Evolutionary conservation across 2,329 filamentous ascomycete genomes (phyloP).

Genomic region (Cercospora janseana): DNA sequence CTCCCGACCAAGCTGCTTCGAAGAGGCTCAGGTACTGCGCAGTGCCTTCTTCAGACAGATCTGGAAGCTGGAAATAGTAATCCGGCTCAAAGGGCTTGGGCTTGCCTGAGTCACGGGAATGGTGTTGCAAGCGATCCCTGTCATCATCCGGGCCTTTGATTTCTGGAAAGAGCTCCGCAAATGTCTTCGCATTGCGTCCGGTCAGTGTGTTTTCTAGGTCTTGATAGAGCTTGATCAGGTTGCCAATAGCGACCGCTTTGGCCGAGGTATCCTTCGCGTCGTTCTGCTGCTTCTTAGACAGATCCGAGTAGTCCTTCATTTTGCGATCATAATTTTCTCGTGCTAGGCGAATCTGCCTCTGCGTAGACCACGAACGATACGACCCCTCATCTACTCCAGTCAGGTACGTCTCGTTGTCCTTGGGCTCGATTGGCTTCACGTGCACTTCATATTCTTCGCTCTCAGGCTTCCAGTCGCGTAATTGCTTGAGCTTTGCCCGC

Average conservation of each 20-base stretch:
- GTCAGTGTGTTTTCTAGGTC: conserved; percentile 56
- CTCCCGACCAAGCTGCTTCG: conserved; percentile 71
- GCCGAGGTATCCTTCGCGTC: conserved; percentile 41
- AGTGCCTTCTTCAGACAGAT: conserved; percentile 55
- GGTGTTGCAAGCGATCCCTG: conserved; percentile 7
- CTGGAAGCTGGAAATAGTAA: conserved; percentile 51
- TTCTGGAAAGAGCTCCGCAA: conserved; percentile 62
- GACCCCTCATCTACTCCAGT: conserved; percentile 51
- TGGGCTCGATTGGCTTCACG: conserved; percentile 35
- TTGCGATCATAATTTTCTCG: conserved; percentile 41
- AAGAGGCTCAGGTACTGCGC: conserved; percentile 66
- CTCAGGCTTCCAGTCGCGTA: conserved; percentile 48
- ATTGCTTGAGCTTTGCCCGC: conserved; percentile 49
- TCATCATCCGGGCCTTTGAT: conserved; percentile 31
- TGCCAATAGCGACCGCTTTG: conserved; percentile 57
- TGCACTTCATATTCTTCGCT: conserved; percentile 36
- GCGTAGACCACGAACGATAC: conserved; percentile 60
- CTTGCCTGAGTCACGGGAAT: conserved; percentile 6
- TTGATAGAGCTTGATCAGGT: conserved; percentile 54
- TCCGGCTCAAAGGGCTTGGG: conserved; percentile 48
- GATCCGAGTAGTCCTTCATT: conserved; percentile 35
- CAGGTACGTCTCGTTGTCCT: conserved; percentile 54
- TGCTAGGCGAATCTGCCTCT: conserved; percentile 42
- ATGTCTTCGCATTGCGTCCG: conserved; percentile 63
- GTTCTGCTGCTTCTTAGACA: conserved; percentile 19